phyloP scores from a whole-genome alignment of 352 stramenopile genomes.

The Globisporangium emineosum region DNA sequence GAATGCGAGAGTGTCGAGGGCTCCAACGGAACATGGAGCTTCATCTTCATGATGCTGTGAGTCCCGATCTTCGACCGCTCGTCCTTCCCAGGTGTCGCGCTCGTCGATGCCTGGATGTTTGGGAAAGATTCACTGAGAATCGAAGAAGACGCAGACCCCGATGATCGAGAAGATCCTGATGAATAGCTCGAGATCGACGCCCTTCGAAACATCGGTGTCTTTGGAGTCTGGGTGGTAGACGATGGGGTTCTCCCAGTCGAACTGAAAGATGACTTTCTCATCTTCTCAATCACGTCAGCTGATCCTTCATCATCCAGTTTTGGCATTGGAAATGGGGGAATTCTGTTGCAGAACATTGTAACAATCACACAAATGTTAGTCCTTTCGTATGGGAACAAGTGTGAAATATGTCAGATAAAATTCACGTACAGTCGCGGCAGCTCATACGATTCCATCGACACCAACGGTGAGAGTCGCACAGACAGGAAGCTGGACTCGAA shows the following conservation, averaged over 20 bases:
- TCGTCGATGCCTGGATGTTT: slow-evolving; percentile 79
- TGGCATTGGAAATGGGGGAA: slow-evolving; percentile 56
- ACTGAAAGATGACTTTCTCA: slow-evolving; percentile 6
- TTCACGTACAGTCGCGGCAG: slow-evolving; percentile 65
- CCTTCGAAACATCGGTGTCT: slow-evolving; percentile 19
- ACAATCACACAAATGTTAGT: not conserved
- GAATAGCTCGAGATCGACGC: slow-evolving; percentile 30
- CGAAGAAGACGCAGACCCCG: slow-evolving; percentile 10
- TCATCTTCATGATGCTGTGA: slow-evolving; percentile 74
- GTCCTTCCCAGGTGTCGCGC: slow-evolving; percentile 54
- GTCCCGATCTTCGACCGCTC: slow-evolving; percentile 60
- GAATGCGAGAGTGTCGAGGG: slow-evolving; percentile 37
- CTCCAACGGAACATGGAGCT: slow-evolving; percentile 64
- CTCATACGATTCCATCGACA: slow-evolving; percentile 45
- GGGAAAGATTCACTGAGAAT: slow-evolving; percentile 59
- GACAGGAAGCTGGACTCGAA: slow-evolving; percentile 64
- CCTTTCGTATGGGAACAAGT: not conserved
- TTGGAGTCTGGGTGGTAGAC: slow-evolving; percentile 21
- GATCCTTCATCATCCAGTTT: slow-evolving; percentile 19
- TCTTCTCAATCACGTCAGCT: not conserved
- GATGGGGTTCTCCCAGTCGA: slow-evolving; percentile 3
- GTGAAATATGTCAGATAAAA: not conserved
- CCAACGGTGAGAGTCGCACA: slow-evolving; percentile 55
- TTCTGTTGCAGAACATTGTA: slow-evolving; percentile 23
- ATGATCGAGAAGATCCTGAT: slow-evolving; percentile 25